Conservation (phyloP, 139 green algal genomes). For the Eudorina sp. region DNA sequence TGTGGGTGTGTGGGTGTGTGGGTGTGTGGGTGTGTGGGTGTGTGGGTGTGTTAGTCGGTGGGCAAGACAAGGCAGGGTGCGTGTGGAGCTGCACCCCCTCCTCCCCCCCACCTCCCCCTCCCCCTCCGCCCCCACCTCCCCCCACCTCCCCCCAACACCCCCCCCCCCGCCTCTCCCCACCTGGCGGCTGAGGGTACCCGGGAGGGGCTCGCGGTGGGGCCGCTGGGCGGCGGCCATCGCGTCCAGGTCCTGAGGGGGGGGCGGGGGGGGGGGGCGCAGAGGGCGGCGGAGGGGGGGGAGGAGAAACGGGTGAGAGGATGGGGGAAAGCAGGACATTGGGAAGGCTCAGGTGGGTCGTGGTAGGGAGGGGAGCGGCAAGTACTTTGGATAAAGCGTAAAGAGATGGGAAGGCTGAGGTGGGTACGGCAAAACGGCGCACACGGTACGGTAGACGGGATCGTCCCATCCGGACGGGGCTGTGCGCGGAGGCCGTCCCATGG, state of each 20-base stretch:
- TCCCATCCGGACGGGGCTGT: too few relatives aligned
- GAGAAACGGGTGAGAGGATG: not conserved
- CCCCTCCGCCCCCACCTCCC: not conserved
- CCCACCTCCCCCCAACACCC: not conserved
- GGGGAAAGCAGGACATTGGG: too few relatives aligned
- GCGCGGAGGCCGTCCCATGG: too few relatives aligned
- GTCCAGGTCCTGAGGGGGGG: not conserved
- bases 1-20: too few relatives aligned
- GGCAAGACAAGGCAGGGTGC: not conserved
- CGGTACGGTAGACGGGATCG: too few relatives aligned
- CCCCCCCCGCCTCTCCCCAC: not conserved
- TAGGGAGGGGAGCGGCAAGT: too few relatives aligned
- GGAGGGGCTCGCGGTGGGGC: not conserved
- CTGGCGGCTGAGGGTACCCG: not conserved
- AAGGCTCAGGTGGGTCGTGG: too few relatives aligned
- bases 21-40: too few relatives aligned
- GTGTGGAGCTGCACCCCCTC: not conserved
- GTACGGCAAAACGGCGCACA: too few relatives aligned
- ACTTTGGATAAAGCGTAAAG: too few relatives aligned
- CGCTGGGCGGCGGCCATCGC: not conserved
- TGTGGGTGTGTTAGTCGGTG: too few relatives aligned
- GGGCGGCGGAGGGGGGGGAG: not conserved
- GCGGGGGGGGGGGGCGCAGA: not conserved
- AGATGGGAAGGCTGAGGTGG: too few relatives aligned
- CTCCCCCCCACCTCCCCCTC: not conserved